These are phyloP conservation scores for Podila epicladia DNA, from an alignment of 192 early-diverging fungal genomes.

Conservation along the genomic window DNA sequence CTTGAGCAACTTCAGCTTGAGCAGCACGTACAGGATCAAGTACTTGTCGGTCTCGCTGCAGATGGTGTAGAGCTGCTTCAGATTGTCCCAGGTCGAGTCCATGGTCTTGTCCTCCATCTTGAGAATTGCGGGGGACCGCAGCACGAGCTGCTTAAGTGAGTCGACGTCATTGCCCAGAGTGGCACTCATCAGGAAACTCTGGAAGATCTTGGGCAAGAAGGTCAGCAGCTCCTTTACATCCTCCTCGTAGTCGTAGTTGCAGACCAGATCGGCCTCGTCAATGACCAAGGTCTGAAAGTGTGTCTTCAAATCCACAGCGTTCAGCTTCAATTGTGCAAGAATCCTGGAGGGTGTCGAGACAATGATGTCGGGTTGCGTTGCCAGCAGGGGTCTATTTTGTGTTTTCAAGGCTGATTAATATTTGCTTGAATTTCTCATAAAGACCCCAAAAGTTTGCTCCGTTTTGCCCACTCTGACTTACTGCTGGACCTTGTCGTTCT, in stretches of 20 bases:
- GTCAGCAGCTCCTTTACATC: constrained; percentile 83
- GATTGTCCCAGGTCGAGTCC: constrained; percentile 72
- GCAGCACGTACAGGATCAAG: constrained; percentile 85
- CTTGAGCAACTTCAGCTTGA: constrained; percentile 90
- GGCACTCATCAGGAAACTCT: constrained; percentile 94
- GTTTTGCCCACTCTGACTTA: constrained; percentile 26
- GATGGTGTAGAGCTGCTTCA: constrained; percentile 47
- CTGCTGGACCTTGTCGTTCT: constrained; percentile 63
- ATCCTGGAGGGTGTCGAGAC: constrained; percentile 88
- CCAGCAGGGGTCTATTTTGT: constrained; percentile 73
- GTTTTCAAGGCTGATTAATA: not conserved
- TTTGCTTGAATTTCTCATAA: not conserved
- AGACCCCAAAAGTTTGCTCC: not conserved
- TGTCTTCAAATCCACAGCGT: constrained; percentile 39
- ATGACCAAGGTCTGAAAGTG: constrained; percentile 85
- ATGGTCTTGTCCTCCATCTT: constrained; percentile 83
- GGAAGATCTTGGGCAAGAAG: constrained; percentile 86
- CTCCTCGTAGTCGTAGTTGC: constrained; percentile 93
- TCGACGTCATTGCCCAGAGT: constrained; percentile 92
- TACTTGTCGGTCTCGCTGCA: constrained; percentile 89
- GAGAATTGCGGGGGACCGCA: constrained; percentile 85
- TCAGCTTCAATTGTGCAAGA: constrained; percentile 78
- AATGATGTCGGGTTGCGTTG: constrained; percentile 87
- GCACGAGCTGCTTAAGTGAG: constrained; percentile 81
- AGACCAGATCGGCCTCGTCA: constrained; percentile 95